These are phyloP conservation scores for Claviceps capensis DNA, from an alignment of 2,329 filamentous ascomycete genomes.

Conservation along the genomic window DNA sequence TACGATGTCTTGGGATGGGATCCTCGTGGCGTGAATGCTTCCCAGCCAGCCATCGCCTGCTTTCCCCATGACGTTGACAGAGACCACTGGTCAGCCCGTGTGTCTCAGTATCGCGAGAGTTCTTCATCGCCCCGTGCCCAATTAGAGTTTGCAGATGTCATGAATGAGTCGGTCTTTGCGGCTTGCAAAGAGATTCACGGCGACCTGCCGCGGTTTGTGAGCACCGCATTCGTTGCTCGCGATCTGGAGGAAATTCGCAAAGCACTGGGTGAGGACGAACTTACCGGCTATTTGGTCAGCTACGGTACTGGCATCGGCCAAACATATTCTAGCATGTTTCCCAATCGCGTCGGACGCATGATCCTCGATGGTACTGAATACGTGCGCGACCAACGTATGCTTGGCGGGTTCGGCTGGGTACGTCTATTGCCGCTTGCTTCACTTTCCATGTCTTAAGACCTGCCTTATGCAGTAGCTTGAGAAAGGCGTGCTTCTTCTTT, in stretches of 20 bases:
- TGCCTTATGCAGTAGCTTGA: too few species aligned
- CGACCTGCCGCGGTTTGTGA: slow-evolving; percentile 31
- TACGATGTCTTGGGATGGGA: slow-evolving; percentile 40
- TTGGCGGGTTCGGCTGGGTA: slow-evolving; percentile 30
- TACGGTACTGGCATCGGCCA: slow-evolving; percentile 40
- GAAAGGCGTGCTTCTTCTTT: not conserved
- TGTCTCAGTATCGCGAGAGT: slow-evolving; percentile 24
- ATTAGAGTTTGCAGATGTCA: slow-evolving; percentile 29
- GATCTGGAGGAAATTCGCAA: slow-evolving; percentile 35
- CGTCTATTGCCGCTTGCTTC: not conserved
- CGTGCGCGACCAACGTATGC: slow-evolving; percentile 28
- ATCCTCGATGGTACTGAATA: slow-evolving; percentile 37
- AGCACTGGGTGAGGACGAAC: slow-evolving; percentile 29
- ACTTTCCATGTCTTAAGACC: too few species aligned
- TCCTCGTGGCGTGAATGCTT: slow-evolving; percentile 37
- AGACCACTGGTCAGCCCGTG: slow-evolving; percentile 31
- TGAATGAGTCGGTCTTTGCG: slow-evolving; percentile 29
- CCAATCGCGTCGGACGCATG: slow-evolving; percentile 31
- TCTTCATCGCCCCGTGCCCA: slow-evolving; percentile 21
- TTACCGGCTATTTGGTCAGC: slow-evolving; percentile 35
- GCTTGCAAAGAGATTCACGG: slow-evolving; percentile 29
- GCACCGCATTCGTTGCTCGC: slow-evolving; percentile 32
- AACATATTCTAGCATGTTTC: slow-evolving; percentile 37
- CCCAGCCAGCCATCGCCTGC: slow-evolving; percentile 31
- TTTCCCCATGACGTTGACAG: slow-evolving; percentile 31